A percentile compares a stretch with the other conserved stretches of the same genome.
Evolutionary conservation across 345 rosid species (phyloP).

Genomic region (Brassica rapa): DNA sequence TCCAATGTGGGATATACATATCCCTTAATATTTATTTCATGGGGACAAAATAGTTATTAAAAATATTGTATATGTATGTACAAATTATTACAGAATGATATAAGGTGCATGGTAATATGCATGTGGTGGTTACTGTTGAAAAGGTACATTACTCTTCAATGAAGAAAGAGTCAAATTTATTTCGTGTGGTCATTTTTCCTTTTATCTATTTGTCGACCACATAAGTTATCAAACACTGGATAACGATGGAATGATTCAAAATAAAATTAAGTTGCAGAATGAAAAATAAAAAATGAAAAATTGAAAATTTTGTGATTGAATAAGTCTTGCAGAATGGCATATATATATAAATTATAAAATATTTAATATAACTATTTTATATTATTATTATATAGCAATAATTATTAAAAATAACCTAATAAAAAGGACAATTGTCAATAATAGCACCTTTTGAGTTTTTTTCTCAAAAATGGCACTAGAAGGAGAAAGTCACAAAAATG

Average conservation of each 20-base stretch:
- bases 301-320: background rate
- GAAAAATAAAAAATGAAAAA: background rate
- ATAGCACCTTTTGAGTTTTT: too few species aligned
- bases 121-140: slow-evolving; percentile 39
- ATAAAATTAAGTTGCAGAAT: background rate
- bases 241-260: background rate
- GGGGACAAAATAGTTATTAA: background rate
- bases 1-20: too few species aligned
- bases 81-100: slow-evolving; percentile 23
- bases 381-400: too few species aligned
- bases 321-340: background rate
- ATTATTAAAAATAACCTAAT: too few species aligned
- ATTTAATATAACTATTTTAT: too few species aligned
- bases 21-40: background rate
- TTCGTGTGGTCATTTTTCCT: slow-evolving; percentile 5
- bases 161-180: slow-evolving; percentile 43
- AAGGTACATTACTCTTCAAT: slow-evolving; percentile 10
- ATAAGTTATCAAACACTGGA: background rate
- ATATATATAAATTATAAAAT: too few species aligned
- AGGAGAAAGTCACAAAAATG: too few species aligned
- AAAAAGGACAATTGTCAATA: too few species aligned
- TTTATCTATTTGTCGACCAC: background rate
- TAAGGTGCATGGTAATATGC: slow-evolving; percentile 22
- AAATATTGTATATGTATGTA: background rate
- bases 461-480: too few species aligned